Conservation (phyloP, 495 filamentous ascomycete genomes). For the Penicillium mononematosum region DNA sequence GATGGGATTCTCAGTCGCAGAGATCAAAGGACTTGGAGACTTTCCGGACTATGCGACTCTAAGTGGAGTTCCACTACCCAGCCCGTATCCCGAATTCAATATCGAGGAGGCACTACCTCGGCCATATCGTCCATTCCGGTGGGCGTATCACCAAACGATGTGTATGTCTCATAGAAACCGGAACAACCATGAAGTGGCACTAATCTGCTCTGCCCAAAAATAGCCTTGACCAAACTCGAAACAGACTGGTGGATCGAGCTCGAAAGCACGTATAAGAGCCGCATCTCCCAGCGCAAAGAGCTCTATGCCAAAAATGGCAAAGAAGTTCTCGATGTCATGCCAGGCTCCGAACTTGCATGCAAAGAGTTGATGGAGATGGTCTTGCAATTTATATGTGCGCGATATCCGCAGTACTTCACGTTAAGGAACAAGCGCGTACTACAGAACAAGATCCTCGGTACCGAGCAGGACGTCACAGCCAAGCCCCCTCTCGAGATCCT, state of each 20-base stretch:
- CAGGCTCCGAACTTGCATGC: conserved; percentile 76
- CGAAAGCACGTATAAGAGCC: conserved; percentile 67
- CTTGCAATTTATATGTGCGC: conserved; percentile 71
- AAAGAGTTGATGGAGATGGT: conserved; percentile 92
- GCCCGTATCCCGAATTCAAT: conserved; percentile 62
- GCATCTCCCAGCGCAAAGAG: conserved; percentile 69
- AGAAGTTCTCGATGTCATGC: conserved; percentile 64
- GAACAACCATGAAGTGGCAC: conserved; percentile 13
- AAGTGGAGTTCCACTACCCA: conserved; percentile 74
- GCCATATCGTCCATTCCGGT: conserved; percentile 79
- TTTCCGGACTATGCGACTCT: conserved; percentile 82
- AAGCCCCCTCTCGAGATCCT: conserved; percentile 71
- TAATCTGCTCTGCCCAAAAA: neutral
- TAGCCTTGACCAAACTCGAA: conserved; percentile 78
- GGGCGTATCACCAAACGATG: conserved; percentile 93
- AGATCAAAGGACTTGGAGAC: conserved; percentile 71
- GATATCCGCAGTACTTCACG: conserved; percentile 79
- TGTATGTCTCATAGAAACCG: conserved; percentile 53
- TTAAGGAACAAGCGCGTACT: conserved; percentile 61
- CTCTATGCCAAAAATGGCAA: conserved; percentile 65
- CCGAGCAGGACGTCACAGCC: conserved; percentile 57
- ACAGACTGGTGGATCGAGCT: conserved; percentile 91
- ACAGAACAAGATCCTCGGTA: conserved; percentile 69
- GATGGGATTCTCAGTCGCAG: conserved; percentile 62
- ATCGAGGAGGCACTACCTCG: conserved; percentile 64